A percentile compares a stretch with the other conserved stretches of the same genome.
Evolutionary conservation across 2,329 filamentous ascomycete species (phyloP).

Genomic region (Stachybotrys echinatus): DNA sequence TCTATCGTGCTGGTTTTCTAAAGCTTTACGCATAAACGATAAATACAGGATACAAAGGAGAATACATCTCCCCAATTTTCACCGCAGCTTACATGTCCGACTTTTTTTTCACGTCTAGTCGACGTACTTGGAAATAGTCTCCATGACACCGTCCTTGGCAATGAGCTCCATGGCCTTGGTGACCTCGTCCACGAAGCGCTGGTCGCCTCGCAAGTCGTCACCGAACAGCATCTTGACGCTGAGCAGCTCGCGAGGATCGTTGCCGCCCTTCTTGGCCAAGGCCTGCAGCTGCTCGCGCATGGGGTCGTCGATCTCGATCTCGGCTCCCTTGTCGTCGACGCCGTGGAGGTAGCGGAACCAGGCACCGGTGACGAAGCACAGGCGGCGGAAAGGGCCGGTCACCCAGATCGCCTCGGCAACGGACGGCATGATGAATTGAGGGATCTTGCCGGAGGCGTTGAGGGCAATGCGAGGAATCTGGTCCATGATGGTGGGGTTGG

Average conservation of each 20-base stretch:
- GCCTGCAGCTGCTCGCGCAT: constrained; percentile 42
- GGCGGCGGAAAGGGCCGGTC: constrained; percentile 36
- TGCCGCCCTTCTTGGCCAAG: constrained; percentile 36
- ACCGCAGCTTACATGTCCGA: too few relatives aligned
- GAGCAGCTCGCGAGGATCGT: constrained; percentile 35
- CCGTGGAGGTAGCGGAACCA: constrained; percentile 49
- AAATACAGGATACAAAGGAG: too few relatives aligned
- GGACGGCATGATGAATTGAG: constrained; percentile 44
- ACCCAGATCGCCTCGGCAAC: constrained; percentile 41
- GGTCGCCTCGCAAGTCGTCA: constrained; percentile 42
- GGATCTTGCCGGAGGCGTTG: constrained; percentile 48
- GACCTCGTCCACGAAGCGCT: constrained; percentile 41
- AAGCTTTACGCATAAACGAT: too few relatives aligned
- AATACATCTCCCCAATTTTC: too few relatives aligned
- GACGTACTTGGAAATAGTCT: constrained; percentile 44
- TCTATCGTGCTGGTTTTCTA: too few relatives aligned
- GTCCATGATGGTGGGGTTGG: constrained; percentile 52
- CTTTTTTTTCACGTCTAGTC: too few relatives aligned
- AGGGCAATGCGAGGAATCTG: constrained; percentile 47
- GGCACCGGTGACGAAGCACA: constrained; percentile 41
- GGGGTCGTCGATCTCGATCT: constrained; percentile 40
- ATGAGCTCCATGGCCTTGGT: constrained; percentile 42
- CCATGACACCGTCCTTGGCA: constrained; percentile 39
- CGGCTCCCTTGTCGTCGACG: constrained; percentile 39
- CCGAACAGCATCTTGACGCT: constrained; percentile 43